phyloP scores from a whole-genome alignment of 495 filamentous ascomycete species.

The Alectoria sarmentosa region DNA sequence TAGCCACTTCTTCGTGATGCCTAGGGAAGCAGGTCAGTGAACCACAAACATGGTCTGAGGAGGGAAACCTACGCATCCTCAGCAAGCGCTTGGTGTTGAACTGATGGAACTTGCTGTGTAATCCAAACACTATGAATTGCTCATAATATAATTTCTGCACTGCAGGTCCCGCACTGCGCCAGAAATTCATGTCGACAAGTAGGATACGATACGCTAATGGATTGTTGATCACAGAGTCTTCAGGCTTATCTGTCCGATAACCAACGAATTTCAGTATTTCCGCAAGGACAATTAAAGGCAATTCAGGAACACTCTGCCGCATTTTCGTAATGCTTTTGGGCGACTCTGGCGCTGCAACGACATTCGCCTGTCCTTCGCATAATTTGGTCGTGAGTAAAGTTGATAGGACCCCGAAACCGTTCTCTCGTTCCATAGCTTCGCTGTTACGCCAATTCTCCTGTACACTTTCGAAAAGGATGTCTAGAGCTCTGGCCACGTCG shows the following conservation, averaged over 20 bases:
- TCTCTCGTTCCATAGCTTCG: slow-evolving; percentile 95
- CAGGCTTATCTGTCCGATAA: slow-evolving; percentile 66
- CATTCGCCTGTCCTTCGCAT: slow-evolving; percentile 27
- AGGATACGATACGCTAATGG: slow-evolving; percentile 88
- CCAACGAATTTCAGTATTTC: slow-evolving; percentile 81
- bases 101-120: slow-evolving; percentile 78
- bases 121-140: slow-evolving; percentile 79
- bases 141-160: slow-evolving; percentile 85
- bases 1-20: slow-evolving; percentile 80
- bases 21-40: slow-evolving; percentile 39
- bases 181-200: slow-evolving; percentile 85
- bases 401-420: slow-evolving; percentile 85
- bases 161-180: slow-evolving; percentile 65
- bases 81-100: slow-evolving; percentile 82
- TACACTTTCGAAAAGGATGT: slow-evolving; percentile 76
- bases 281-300: slow-evolving; percentile 64
- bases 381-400: slow-evolving; percentile 71
- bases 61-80: slow-evolving; percentile 71
- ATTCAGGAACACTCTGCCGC: slow-evolving; percentile 33
- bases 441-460: slow-evolving; percentile 93
- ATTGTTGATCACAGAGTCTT: slow-evolving; percentile 88
- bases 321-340: slow-evolving; percentile 14
- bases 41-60: background rate
- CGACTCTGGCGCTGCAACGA: slow-evolving; percentile 5
- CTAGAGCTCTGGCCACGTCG: slow-evolving; percentile 65